Evolutionary conservation across 176 grass and related monocot genomes (phyloP), one percentile per base, ranked within the genome.

Genomic region (Saccharum spontaneum): DNA sequence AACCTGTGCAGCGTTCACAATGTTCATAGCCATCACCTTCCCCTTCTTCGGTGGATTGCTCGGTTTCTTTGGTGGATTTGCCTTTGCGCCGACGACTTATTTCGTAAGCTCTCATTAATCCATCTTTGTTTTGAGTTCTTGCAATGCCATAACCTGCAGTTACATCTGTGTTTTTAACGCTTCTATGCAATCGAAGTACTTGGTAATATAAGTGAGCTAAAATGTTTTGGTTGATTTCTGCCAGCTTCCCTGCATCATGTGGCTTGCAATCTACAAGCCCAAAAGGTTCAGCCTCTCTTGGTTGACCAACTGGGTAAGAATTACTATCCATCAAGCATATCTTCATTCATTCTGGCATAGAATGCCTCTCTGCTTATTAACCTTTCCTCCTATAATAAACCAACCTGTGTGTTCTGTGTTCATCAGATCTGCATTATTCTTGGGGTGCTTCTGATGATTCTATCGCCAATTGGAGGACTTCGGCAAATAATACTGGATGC

Each of bases 191-290:
- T 36, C 34, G 34, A 36, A 36, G 34, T 36, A 24, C 4, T n/a
- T 14, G 6, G 15, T 18, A 33, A 18, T 34, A 10, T 13, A 17
- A 31, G 0, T 15, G 73, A 61, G 38, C 14, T 8, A 10, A 10
- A 20, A 43, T 28, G 14, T n/a, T 22, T 79, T 60, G 10, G 30
- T 52, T 79, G 23, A 71, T 78, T 49, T 61, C 37, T 85, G 23
- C 36, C 71, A 98, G 95, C 93, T 98, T 38, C 95, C 95, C 4
- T 98, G 95, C 77, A 66, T 95, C 38, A 95, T 98, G 87, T 98
- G 95, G 95, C 85, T 98, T 1, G 77, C 83, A 38, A 93, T 98
- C 77, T 93, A 91, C 89, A 98, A 98, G 82, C 95, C 95, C 23
- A 95, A 10, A 80, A 81, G 79, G 83, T 94, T 83, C 77, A 93